A percentile compares a stretch with the other conserved stretches of the same genome.
phyloP scores from a whole-genome alignment of 768 basidiomycete genomes.

The Suillus tomentosus region DNA sequence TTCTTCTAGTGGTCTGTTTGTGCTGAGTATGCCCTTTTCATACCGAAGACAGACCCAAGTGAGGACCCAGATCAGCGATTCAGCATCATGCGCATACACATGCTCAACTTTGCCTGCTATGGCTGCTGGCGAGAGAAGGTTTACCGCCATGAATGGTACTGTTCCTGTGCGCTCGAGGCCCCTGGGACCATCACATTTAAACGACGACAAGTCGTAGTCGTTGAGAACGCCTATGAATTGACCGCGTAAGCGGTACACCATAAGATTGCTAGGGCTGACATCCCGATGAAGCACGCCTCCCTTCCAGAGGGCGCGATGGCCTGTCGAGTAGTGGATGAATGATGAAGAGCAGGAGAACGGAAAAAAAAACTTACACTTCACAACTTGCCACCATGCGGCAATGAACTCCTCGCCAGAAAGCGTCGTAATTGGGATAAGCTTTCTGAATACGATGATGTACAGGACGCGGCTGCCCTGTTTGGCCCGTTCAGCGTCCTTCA shows the following conservation, averaged over 20 bases:
- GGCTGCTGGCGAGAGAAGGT: background rate
- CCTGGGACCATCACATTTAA: background rate
- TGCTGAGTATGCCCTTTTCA: no score
- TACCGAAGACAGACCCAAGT: no score
- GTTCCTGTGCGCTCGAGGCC: slow-evolving; percentile 17
- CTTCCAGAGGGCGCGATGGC: slow-evolving; percentile 12
- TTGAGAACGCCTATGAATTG: background rate
- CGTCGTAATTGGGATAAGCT: background rate
- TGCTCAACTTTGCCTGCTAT: background rate
- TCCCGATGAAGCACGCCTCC: background rate
- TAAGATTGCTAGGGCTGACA: background rate
- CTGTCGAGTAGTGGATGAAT: background rate
- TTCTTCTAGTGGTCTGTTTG: no score
- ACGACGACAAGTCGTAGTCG: slow-evolving; percentile 13
- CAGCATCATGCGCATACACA: background rate
- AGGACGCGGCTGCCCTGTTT: background rate
- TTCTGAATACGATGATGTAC: background rate
- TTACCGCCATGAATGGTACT: slow-evolving; percentile 16
- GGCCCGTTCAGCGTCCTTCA: background rate
- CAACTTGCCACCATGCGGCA: slow-evolving; percentile 11
- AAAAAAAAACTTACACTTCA: background rate
- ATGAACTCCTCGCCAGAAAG: background rate
- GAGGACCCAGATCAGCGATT: no score
- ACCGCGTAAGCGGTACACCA: background rate
- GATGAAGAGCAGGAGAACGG: no score